Percentiles rank a stretch among this genome's conserved stretches.
Evolutionary conservation across 2,329 filamentous ascomycete species (phyloP).

Genomic region (Trichoderma lentiforme): DNA sequence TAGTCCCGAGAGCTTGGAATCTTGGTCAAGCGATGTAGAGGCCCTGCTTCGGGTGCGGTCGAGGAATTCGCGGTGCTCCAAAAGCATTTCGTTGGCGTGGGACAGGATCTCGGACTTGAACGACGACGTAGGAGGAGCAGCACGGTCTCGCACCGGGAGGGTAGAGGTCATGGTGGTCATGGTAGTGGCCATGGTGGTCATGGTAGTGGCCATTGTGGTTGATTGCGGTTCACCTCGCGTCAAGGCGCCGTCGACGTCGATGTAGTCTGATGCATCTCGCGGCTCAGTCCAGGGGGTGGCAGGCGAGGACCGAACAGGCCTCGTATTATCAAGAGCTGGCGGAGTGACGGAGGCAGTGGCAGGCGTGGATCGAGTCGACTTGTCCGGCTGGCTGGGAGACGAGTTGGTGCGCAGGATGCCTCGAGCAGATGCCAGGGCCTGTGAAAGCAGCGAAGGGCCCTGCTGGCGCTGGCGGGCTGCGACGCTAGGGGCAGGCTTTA

Average conservation of each 20-base stretch:
- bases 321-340: background rate
- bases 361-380: background rate
- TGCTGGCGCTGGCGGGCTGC: constrained; percentile 41
- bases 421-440: constrained; percentile 57
- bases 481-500: constrained; percentile 42
- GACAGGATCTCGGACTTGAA: constrained; percentile 32
- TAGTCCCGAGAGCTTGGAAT: constrained; percentile 27
- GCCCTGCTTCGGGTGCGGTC: constrained; percentile 30
- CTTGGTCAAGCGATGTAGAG: constrained; percentile 36
- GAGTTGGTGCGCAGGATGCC: constrained; percentile 40
- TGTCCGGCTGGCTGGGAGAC: constrained; percentile 18
- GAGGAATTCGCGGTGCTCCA: constrained; percentile 34
- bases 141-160: constrained; percentile 29
- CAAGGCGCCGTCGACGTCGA: constrained; percentile 38
- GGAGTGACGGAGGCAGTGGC: background rate
- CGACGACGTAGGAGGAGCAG: constrained; percentile 32
- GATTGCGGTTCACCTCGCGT: constrained; percentile 30
- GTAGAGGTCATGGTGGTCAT: constrained; percentile 22
- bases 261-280: constrained; percentile 36
- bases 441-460: constrained; percentile 54
- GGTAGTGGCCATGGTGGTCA: constrained; percentile 32
- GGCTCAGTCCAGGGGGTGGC: constrained; percentile 3
- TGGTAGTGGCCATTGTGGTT: constrained; percentile 33
- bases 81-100: constrained; percentile 36
- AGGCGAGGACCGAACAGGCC: background rate